Evolutionary conservation across 495 filamentous ascomycete species (phyloP).

Genomic region (Pyrenula massariospora): DNA sequence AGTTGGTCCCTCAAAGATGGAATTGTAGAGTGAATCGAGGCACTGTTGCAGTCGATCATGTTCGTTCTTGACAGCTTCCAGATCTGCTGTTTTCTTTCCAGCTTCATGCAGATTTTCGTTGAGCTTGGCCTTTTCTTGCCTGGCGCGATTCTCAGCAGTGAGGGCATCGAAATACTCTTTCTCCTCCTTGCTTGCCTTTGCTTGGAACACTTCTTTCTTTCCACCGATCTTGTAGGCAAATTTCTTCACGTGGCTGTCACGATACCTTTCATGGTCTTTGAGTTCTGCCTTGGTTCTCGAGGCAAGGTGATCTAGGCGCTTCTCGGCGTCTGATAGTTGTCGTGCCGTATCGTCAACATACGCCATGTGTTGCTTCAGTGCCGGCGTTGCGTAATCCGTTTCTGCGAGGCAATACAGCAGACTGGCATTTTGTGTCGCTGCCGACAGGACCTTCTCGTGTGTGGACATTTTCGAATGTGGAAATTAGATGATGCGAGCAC

Average conservation of each 20-base stretch:
- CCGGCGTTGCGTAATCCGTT: slow-evolving; percentile 27
- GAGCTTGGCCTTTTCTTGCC: slow-evolving; percentile 10
- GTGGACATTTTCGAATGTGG: slow-evolving; percentile 2
- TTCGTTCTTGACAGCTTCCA: slow-evolving; percentile 10
- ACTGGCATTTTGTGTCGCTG: slow-evolving; percentile 17
- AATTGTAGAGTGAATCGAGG: slow-evolving; percentile 12
- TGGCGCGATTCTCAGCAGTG: slow-evolving; percentile 22
- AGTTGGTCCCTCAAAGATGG: slow-evolving; percentile 32
- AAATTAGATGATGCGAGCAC: too few relatives aligned
- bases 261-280: slow-evolving; percentile 34
- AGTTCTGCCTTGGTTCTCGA: slow-evolving; percentile 23
- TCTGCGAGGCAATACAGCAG: slow-evolving; percentile 23
- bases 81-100: slow-evolving; percentile 7
- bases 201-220: slow-evolving; percentile 25
- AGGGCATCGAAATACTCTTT: slow-evolving; percentile 32
- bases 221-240: slow-evolving; percentile 31
- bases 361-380: slow-evolving; percentile 22
- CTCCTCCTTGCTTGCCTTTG: slow-evolving; percentile 33
- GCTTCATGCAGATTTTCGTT: slow-evolving; percentile 14
- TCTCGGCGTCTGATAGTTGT: slow-evolving; percentile 12
- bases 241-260: slow-evolving; percentile 30
- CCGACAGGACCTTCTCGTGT: slow-evolving; percentile 10
- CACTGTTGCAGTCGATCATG: background rate
- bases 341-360: slow-evolving; percentile 24
- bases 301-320: slow-evolving; percentile 12